Base-by-base conservation (phyloP, 2,329 filamentous ascomycete species). In the Ustulina deusta region DNA sequence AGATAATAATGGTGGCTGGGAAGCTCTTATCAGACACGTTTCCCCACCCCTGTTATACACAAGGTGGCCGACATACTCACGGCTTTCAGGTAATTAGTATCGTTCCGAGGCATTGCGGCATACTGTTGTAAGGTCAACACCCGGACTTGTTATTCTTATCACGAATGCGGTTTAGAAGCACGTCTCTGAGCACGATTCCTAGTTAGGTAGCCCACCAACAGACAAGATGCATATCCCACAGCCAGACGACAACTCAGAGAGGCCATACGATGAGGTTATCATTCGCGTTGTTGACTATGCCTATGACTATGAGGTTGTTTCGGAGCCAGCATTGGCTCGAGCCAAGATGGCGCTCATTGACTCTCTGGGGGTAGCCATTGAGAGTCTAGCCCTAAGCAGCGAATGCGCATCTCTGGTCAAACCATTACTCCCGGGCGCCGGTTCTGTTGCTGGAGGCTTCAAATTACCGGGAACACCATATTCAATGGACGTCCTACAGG, bases 401-500 rank as follows among this genome's bases (percentile, higher is more conserved):
- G 70, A 73, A 61, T 71, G 65, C 54, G 52, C 46, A 32, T 13
- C 71, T 48, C 42, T 72, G 15, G 46, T 72, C 49, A 48, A 62
- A 15, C 71, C 71, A 25, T 25, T 66, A 36, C 56, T 66, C 7
- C 61, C 67, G 6, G 67, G 69, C 32, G 48, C 64, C 15, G 57
- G 59, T 15, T 46, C 46, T 49, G 67, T 72, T 25, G 29, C 52
- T 25, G 58, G 63, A 1, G 71, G 71, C 2, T 73, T 81, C 68
- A 73, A 71, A 22, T 48, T 83, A 0, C 81, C 81, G 0, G 81
- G 81, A 1, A 83, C 81, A 5, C n/a, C 44, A 2, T 74, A 76
- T 42, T 65, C 74, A 9, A 56, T 82, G 13, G 81, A 82, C 62
- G 76, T 77, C 2, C 51, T 79, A 0, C 79, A 81, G 54, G 81